These are phyloP conservation scores for Graphilbum ipis-grandicollis DNA, from an alignment of 2,329 filamentous ascomycete genomes.

Conservation along the genomic window DNA sequence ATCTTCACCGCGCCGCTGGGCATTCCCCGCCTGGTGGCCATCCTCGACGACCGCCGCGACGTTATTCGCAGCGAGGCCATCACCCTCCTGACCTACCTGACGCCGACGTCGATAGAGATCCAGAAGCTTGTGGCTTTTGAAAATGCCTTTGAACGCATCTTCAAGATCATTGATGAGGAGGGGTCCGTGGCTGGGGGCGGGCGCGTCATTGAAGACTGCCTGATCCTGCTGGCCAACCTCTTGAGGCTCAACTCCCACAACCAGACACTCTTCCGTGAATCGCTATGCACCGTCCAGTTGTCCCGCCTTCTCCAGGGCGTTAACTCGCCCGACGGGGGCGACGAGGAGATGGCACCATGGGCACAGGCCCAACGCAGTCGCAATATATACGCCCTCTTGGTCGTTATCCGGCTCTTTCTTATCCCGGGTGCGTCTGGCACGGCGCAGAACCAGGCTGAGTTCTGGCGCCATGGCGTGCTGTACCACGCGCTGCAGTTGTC, in stretches of 20 bases:
- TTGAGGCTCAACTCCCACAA: constrained; percentile 78
- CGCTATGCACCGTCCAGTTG: constrained; percentile 60
- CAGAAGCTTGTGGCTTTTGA: constrained; percentile 95
- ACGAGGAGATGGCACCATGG: constrained; percentile 53
- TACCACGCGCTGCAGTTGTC: constrained; percentile 67
- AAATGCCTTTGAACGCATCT: constrained; percentile 77
- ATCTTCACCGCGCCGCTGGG: constrained; percentile 78
- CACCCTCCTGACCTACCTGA: constrained; percentile 73
- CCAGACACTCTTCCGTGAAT: constrained; percentile 85
- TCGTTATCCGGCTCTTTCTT: constrained; percentile 74
- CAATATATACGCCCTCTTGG: constrained; percentile 79
- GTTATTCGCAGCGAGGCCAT: constrained; percentile 78
- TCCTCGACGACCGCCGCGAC: constrained; percentile 72
- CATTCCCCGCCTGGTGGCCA: constrained; percentile 68
- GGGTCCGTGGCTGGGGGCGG: constrained; percentile 70
- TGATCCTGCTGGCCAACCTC: constrained; percentile 80
- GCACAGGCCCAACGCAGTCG: constrained; percentile 64
- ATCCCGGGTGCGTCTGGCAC: constrained; percentile 66
- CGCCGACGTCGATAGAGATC: constrained; percentile 69
- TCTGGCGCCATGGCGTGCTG: constrained; percentile 68
- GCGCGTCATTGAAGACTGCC: constrained; percentile 78
- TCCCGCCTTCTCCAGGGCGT: constrained; percentile 47
- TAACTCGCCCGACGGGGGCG: constrained; percentile 13
- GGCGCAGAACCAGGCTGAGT: constrained; percentile 65
- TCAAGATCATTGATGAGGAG: constrained; percentile 65